Evolutionary conservation across 495 filamentous ascomycete species (phyloP), one percentile per base, ranked within the genome.

Genomic region (Aspergillus hancockii): DNA sequence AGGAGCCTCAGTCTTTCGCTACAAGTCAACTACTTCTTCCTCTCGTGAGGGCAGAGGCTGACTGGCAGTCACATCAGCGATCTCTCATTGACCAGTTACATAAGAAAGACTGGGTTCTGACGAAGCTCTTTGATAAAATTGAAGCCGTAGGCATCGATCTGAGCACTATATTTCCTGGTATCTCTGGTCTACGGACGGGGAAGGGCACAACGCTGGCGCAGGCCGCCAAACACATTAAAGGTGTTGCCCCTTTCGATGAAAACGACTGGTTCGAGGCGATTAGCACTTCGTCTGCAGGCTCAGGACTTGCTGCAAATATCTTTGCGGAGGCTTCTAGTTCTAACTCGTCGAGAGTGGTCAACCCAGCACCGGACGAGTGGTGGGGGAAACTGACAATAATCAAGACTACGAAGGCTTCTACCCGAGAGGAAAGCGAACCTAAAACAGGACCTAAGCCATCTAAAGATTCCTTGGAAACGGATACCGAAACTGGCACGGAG

Each of bases 81-180:
- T 74, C 76, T 30, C 80, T 97, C 1, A 63, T 87, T 23, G 69
- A 79, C 8, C 77, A 79, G 23, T 65, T 96, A 10, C 80, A 78
- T 58, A 86, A 92, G 34, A 97, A 96, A 71, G 92, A 97, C 70
- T 82, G 77, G 63, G 81, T 91, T 18, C 90, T 97, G 57, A 76
- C 79, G 18, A 90, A 87, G 58, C 66, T 96, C 22, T 75, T 90
- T 9, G 91, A 95, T 68, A 91, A 90, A 63, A 75, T 94, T n/a
- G 88, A 91, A 57, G 75, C 83, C 0, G 81, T 85, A 47, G 83
- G 86, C 1, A 79, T 83, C 2, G 89, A 92, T 30, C 71, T 93
- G 6, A 83, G 84, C 14, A 77, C 83, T 22, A 79, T 92, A 3
- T 91, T 96, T 72, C 88, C 87, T 16, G 81, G 84, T 16, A 81